These are phyloP conservation scores for Alternaria angustiovoidea DNA, from an alignment of 2,329 filamentous ascomycete species.

Conservation along the genomic window DNA sequence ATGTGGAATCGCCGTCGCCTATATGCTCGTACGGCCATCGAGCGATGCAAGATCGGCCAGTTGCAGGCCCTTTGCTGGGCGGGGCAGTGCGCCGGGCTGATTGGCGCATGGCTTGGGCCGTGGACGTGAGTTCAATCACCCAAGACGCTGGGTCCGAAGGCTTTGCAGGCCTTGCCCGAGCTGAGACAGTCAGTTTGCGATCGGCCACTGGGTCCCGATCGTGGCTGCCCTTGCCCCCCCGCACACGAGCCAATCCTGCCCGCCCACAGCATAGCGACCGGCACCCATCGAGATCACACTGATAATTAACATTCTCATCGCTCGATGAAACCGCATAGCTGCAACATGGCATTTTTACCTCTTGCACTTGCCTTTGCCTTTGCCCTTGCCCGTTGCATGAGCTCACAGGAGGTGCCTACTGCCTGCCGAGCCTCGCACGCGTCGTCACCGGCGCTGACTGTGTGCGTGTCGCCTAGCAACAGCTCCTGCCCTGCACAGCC, in stretches of 20 bases:
- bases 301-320: neutral
- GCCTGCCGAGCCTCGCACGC: neutral
- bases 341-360: constrained; percentile 1
- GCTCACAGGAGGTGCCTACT: neutral
- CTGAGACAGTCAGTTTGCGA: constrained; percentile 12
- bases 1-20: constrained; percentile 19
- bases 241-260: constrained; percentile 5
- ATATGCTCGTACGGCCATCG: constrained; percentile 25
- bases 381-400: neutral
- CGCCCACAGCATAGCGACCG: neutral
- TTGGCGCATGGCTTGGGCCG: constrained; percentile 14
- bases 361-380: neutral
- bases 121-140: constrained; percentile 12
- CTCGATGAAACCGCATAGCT: neutral
- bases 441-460: constrained; percentile 1
- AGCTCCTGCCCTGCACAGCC: neutral
- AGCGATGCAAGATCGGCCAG: constrained; percentile 13
- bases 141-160: constrained; percentile 9
- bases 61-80: constrained; percentile 11
- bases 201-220: constrained; percentile 12
- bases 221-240: neutral
- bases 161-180: constrained; percentile 5
- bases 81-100: constrained; percentile 11
- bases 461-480: neutral
- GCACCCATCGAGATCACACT: neutral